Base-by-base conservation (phyloP, 2,329 filamentous ascomycete genomes). In the Colletotrichum kahawae region DNA sequence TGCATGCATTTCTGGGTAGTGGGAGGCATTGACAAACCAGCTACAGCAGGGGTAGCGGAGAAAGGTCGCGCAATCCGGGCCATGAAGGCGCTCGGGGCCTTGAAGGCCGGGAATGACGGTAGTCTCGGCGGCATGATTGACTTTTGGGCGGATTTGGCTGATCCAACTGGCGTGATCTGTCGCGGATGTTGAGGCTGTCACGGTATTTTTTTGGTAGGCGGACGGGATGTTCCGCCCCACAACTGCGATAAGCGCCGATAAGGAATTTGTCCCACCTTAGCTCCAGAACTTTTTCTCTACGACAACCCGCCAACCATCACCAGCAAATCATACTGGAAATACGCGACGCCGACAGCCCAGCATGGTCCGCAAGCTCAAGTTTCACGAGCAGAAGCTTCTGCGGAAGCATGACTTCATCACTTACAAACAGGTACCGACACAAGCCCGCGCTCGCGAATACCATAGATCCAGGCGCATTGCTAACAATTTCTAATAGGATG, bases 291-390 rank as follows among this genome's bases (percentile, higher is more conserved):
- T 64, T 66, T 75, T 56, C 34, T 66, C 24, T 31, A 31, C 51
- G 64, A 69, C 64, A 57, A 38, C 43, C n/a, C 29, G 65, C 33
- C 43, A 59, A 51, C 29, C 54, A 59, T 36, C 65, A 68, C 54
- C 48, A n/a, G 63, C 57, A 64, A 38, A 56, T n/a, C 34, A 24
- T 16, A 27, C 27, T 29, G 57, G 56, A 16, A 43, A 59, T 33
- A 36, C 48, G 64, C 34, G 29, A 73, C 36, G 43, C 18, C 34
- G 12, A 34, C 24, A 67, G 70, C 63, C 60, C 83, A 90, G 79
- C 29, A 98, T 98, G 97, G 95, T 98, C 79, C 94, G 97, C 80
- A 95, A 98, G 88, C 92, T 99, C 83, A 98, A 98, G 87, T 92
- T 98, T 86, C 96, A 98, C 87, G 97, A 99, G 92, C 92, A 97